phyloP scores from a whole-genome alignment of 106 monocot species.

The Dendrobium nobile region DNA sequence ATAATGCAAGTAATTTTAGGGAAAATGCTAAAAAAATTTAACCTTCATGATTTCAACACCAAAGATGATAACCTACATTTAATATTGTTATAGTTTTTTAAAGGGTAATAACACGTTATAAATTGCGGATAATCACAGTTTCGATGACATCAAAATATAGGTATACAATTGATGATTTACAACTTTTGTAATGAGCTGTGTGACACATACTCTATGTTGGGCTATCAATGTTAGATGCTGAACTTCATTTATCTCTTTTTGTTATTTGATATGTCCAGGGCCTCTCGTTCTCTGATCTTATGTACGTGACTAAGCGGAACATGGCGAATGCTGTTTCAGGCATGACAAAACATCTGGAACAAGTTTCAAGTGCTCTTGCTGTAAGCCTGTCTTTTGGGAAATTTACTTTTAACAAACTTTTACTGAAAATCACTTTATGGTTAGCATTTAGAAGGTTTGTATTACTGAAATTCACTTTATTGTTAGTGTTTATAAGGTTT shows the following conservation, averaged over 20 bases:
- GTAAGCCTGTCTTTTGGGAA: conserved; percentile 34
- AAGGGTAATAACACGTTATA: no score
- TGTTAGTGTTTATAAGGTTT: neutral
- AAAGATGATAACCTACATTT: no score
- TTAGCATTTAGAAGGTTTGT: neutral
- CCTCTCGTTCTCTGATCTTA: conserved; percentile 69
- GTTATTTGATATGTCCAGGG: conserved; percentile 37
- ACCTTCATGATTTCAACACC: no score
- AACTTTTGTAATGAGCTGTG: neutral
- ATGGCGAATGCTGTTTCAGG: conserved; percentile 92
- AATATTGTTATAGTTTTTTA: no score
- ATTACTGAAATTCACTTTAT: neutral
- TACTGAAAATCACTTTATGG: neutral
- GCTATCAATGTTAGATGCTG: neutral
- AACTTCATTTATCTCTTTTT: neutral
- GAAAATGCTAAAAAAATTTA: no score
- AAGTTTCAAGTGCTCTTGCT: conserved; percentile 78
- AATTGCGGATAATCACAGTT: no score
- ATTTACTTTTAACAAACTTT: neutral
- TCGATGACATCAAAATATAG: no score
- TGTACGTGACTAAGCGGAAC: conserved; percentile 90
- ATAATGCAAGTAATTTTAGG: no score
- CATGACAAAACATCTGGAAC: conserved; percentile 88
- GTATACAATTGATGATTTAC: neutral
- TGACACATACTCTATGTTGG: neutral